phyloP scores from a whole-genome alignment of 2,329 filamentous ascomycete genomes.

The Ceratocystis cubensis region DNA sequence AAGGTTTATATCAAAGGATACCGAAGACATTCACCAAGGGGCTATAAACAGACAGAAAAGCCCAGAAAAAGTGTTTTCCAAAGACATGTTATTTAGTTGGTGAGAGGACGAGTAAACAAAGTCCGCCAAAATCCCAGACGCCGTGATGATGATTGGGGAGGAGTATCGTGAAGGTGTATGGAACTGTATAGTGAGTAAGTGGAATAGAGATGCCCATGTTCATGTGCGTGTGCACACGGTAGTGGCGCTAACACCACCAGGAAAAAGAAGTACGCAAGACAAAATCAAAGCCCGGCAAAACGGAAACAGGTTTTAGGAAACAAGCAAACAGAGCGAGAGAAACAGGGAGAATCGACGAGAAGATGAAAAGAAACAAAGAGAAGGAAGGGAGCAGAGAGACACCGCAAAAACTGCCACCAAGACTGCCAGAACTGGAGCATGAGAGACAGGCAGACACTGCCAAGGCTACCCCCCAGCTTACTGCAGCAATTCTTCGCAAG shows the following conservation, averaged over 20 bases:
- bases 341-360: background rate
- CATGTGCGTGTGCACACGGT: background rate
- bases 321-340: conserved; percentile 6
- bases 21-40: background rate
- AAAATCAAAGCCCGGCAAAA: background rate
- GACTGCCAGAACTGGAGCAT: background rate
- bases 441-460: background rate
- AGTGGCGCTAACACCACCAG: background rate
- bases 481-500: conserved; percentile 82
- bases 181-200: background rate
- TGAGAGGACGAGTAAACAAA: conserved; percentile 1
- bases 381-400: background rate
- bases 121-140: conserved; percentile 12
- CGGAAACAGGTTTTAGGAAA: background rate
- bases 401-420: no score
- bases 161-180: background rate
- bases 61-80: background rate
- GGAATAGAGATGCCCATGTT: background rate
- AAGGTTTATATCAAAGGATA: background rate
- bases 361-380: background rate
- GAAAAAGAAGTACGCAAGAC: background rate
- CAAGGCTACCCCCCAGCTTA: conserved; percentile 26
- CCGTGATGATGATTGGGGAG: background rate
- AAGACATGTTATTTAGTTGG: background rate
- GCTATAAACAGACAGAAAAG: background rate